Percentiles rank a stretch among this genome's conserved stretches.
phyloP scores from a whole-genome alignment of 1,284 basidiomycete species.

The Polyporus tsugae region DNA sequence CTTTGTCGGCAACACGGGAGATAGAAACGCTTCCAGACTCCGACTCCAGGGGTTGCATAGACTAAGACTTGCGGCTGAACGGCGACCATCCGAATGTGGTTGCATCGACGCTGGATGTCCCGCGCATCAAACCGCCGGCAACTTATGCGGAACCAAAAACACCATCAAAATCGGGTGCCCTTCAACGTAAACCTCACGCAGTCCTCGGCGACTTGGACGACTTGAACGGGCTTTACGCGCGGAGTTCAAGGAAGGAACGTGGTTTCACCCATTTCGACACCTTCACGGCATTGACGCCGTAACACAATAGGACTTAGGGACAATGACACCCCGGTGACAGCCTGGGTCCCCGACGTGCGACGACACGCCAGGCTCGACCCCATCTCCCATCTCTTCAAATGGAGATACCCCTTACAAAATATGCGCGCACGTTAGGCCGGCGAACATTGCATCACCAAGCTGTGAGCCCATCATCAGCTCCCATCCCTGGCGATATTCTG shows the following conservation, averaged over 20 bases:
- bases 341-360: not conserved
- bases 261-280: not conserved
- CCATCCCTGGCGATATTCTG: conserved; percentile 7
- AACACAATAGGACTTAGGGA: not conserved
- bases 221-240: not conserved
- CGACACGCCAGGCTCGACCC: too few relatives aligned
- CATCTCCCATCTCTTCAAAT: not conserved
- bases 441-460: not conserved
- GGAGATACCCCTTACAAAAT: not conserved
- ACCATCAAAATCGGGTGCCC: not conserved
- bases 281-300: not conserved
- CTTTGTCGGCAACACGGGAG: not conserved
- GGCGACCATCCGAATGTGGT: not conserved
- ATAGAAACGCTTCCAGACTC: not conserved
- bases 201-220: not conserved
- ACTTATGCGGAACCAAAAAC: not conserved
- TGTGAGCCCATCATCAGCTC: not conserved
- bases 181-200: not conserved
- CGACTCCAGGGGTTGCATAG: not conserved
- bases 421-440: not conserved
- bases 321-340: not conserved
- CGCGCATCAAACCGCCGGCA: not conserved
- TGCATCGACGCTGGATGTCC: not conserved
- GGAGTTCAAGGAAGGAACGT: not conserved
- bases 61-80: not conserved